Conservation (phyloP, 1,284 basidiomycete species). For the Cystobasidiaceae sp. region DNA sequence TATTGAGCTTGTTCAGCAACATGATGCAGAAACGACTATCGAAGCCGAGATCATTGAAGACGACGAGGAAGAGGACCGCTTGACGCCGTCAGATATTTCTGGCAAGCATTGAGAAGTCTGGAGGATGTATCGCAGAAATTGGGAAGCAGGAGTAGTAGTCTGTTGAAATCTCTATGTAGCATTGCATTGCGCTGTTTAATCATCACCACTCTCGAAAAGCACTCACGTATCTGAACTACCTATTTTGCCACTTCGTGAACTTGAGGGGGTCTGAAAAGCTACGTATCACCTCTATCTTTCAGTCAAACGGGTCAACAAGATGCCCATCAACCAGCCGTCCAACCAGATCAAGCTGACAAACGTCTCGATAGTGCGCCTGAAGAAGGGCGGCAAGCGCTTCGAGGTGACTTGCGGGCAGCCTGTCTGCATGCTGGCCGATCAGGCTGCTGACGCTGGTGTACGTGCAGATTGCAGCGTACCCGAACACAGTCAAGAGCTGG, state of each 20-base stretch:
- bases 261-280: too few relatives aligned
- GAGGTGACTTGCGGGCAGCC: conserved; percentile 57
- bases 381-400: conserved; percentile 73
- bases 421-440: neutral
- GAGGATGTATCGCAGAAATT: too few relatives aligned
- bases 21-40: conserved; percentile 7
- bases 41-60: conserved; percentile 27
- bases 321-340: conserved; percentile 65
- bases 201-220: too few relatives aligned
- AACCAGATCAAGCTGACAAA: conserved; percentile 67
- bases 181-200: too few relatives aligned
- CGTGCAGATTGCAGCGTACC: conserved; percentile 87
- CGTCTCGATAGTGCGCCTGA: conserved; percentile 31
- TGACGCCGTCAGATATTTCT: neutral
- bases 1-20: conserved; percentile 11
- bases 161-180: too few relatives aligned
- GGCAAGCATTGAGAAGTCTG: neutral
- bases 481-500: conserved; percentile 98
- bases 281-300: too few relatives aligned
- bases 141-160: too few relatives aligned
- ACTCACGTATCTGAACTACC: too few relatives aligned
- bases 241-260: too few relatives aligned
- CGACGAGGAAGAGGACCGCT: conserved; percentile 12
- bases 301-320: too few relatives aligned
- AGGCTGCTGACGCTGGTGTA: neutral